These are phyloP conservation scores for Anthoceros angustus DNA, from an alignment of 225 moss, liverwort and hornwort species.

Conservation along the genomic window DNA sequence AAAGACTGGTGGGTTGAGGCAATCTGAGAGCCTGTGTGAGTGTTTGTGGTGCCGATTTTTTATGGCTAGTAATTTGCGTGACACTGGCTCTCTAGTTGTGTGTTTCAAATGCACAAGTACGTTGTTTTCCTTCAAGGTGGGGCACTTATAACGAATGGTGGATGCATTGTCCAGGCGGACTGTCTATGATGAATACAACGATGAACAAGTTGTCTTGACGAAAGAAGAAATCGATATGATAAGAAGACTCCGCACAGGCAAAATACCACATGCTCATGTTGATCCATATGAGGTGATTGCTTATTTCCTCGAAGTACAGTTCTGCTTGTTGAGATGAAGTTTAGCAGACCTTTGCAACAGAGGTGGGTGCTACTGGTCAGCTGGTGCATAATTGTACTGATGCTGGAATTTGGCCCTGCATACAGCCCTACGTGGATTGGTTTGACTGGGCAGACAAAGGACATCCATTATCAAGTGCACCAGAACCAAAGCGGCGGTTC, in stretches of 20 bases:
- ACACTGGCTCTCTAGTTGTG: too few relatives aligned
- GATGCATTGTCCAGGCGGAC: constrained; percentile 38
- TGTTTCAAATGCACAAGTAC: too few relatives aligned
- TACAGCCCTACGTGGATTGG: constrained; percentile 87
- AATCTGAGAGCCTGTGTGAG: not conserved
- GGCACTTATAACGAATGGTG: too few relatives aligned
- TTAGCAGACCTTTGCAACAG: not conserved
- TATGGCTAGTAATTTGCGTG: too few relatives aligned
- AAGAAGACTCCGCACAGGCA: constrained; percentile 60
- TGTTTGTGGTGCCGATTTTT: too few relatives aligned
- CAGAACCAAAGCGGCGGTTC: constrained; percentile 90
- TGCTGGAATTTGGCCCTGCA: not conserved
- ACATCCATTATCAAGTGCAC: constrained; percentile 67
- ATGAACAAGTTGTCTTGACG: constrained; percentile 77
- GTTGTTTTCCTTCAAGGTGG: too few relatives aligned
- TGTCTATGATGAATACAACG: constrained; percentile 90
- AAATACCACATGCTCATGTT: constrained; percentile 76
- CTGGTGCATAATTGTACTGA: not conserved
- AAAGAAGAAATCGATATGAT: constrained; percentile 89
- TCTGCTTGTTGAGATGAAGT: not conserved
- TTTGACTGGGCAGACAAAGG: constrained; percentile 97
- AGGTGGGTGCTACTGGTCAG: not conserved
- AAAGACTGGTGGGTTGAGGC: constrained; percentile 52
- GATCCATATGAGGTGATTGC: constrained; percentile 68
- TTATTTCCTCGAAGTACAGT: too few relatives aligned